These are phyloP conservation scores for Pontederia paniculata DNA, from an alignment of 176 grass and related monocot species.

Conservation along the genomic window DNA sequence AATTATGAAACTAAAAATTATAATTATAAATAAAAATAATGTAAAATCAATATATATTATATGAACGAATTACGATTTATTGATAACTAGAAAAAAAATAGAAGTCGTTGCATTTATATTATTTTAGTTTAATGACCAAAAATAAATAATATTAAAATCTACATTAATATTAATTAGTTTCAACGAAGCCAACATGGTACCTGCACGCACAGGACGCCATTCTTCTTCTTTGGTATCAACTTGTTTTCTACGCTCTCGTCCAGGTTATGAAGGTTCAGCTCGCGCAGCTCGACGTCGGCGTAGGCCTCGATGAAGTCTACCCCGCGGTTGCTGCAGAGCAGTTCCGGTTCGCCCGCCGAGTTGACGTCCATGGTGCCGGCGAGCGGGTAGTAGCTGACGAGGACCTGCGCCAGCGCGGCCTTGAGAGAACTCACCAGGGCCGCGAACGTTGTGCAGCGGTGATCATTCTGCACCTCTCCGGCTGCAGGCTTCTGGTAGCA, in stretches of 20 bases:
- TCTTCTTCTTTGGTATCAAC: conserved; percentile 55
- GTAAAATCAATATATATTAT: too few species aligned
- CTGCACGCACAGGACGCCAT: conserved; percentile 50
- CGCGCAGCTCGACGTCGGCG: conserved; percentile 32
- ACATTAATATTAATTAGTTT: too few species aligned
- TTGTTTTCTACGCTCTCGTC: conserved; percentile 48
- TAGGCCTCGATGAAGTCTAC: conserved; percentile 39
- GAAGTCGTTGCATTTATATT: too few species aligned
- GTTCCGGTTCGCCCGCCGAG: conserved; percentile 34
- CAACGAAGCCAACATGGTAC: too few species aligned
- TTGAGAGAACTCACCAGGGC: conserved; percentile 27
- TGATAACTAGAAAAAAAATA: too few species aligned
- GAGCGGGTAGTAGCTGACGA: conserved; percentile 51
- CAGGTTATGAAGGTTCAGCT: conserved; percentile 28
- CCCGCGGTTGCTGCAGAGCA: conserved; percentile 50
- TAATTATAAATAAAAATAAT: too few species aligned
- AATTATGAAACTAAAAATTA: too few species aligned
- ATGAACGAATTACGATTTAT: too few species aligned
- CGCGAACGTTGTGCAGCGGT: conserved; percentile 4
- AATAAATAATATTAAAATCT: too few species aligned
- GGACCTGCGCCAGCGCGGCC: conserved; percentile 29
- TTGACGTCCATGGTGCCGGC: conserved; percentile 37
- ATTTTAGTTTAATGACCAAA: too few species aligned
- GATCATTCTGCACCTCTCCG: background rate
- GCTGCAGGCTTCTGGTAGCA: conserved; percentile 40